Conservation (phyloP, 2,329 filamentous ascomycete species). For the Phoma sp. region DNA sequence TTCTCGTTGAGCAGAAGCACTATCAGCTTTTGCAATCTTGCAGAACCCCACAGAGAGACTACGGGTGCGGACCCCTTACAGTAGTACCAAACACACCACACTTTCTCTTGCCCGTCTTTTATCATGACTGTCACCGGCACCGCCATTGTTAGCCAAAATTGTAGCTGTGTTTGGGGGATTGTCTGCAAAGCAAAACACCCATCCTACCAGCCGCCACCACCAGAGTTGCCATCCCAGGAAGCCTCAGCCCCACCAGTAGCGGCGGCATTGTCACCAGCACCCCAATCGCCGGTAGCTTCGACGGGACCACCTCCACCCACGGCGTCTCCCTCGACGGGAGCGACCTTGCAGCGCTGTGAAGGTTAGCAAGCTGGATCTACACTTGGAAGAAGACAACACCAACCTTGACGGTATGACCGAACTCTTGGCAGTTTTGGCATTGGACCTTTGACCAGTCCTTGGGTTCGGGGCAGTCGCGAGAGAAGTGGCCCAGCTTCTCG, state of each 20-base stretch:
- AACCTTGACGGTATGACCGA: constrained; percentile 44
- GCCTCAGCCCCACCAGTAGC: constrained; percentile 24
- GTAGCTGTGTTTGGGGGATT: background rate
- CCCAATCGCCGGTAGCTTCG: constrained; percentile 21
- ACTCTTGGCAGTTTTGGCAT: constrained; percentile 56
- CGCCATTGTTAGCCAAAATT: background rate
- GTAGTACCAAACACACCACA: too few relatives aligned
- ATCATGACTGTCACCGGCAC: background rate
- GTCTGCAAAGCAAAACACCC: too few relatives aligned
- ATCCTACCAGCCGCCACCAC: constrained; percentile 11
- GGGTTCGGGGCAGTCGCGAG: constrained; percentile 64
- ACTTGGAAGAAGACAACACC: background rate
- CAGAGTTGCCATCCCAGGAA: constrained; percentile 23
- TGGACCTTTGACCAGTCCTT: constrained; percentile 58
- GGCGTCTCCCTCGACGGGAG: constrained; percentile 29
- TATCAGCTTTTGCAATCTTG: too few relatives aligned
- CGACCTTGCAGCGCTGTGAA: constrained; percentile 41
- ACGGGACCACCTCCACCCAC: constrained; percentile 22
- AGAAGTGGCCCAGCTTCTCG: constrained; percentile 67
- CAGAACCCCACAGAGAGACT: too few relatives aligned
- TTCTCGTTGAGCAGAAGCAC: too few relatives aligned
- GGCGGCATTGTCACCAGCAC: constrained; percentile 11
- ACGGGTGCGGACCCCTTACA: too few relatives aligned
- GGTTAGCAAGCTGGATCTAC: constrained; percentile 12
- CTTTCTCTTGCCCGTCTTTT: too few relatives aligned